Percentiles rank a stretch among this genome's conserved stretches.
Evolutionary conservation across 805 yeast genomes (phyloP).

Genomic region (Suhomyces sp.): DNA sequence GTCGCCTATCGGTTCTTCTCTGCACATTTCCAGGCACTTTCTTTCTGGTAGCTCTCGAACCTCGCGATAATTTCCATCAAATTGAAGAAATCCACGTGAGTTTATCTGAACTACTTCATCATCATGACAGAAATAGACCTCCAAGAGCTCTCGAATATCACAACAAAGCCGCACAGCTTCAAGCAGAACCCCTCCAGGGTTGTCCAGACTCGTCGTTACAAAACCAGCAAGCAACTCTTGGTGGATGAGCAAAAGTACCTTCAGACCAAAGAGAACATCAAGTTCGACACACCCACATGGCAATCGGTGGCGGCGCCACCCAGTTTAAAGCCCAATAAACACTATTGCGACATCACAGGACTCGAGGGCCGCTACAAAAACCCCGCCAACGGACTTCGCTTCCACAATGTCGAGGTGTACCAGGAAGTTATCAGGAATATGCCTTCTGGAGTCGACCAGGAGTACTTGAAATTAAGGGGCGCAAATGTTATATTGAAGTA

Average conservation of each 20-base stretch:
- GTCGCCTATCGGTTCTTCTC: neutral
- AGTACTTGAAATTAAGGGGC: slow-evolving; percentile 79
- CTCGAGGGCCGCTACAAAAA: slow-evolving; percentile 71
- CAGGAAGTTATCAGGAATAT: slow-evolving; percentile 67
- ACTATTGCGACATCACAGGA: slow-evolving; percentile 93
- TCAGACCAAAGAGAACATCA: slow-evolving; percentile 36
- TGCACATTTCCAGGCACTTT: neutral
- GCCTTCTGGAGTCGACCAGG: slow-evolving; percentile 92
- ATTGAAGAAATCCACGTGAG: neutral
- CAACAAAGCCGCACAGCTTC: slow-evolving; percentile 50
- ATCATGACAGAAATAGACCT: slow-evolving; percentile 14
- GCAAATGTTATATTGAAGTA: slow-evolving; percentile 79
- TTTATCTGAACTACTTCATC: neutral
- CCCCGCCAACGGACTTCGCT: slow-evolving; percentile 72
- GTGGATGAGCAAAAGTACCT: slow-evolving; percentile 75
- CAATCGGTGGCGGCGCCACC: slow-evolving; percentile 82
- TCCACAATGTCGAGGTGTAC: slow-evolving; percentile 79
- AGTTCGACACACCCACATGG: slow-evolving; percentile 60
- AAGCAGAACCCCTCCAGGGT: slow-evolving; percentile 49
- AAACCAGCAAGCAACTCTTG: slow-evolving; percentile 68
- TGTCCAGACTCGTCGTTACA: slow-evolving; percentile 61
- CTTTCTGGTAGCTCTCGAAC: neutral
- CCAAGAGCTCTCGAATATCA: slow-evolving; percentile 32
- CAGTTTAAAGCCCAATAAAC: slow-evolving; percentile 71
- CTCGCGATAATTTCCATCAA: neutral